A percentile compares a stretch with the other conserved stretches of the same genome.
Evolutionary conservation across 805 yeast species (phyloP).

Genomic region (Hanseniaspora lindneri): DNA sequence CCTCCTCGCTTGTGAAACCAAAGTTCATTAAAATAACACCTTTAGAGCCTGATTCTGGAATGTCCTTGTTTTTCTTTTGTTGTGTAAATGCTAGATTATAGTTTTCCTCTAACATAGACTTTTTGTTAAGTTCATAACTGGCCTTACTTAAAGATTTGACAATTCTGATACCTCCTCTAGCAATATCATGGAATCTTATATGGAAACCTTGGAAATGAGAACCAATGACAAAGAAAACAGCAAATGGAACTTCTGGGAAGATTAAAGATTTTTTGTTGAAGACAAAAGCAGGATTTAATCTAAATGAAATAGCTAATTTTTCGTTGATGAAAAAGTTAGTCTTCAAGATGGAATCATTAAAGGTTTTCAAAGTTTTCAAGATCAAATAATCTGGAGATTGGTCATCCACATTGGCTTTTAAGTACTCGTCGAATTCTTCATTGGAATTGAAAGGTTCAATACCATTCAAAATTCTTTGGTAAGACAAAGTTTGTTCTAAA

Average conservation of each 20-base stretch:
- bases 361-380: slow-evolving; percentile 65
- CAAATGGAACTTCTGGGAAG: slow-evolving; percentile 64
- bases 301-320: slow-evolving; percentile 87
- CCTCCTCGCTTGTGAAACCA: slow-evolving; percentile 55
- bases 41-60: slow-evolving; percentile 97
- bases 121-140: slow-evolving; percentile 70
- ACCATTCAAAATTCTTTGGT: slow-evolving; percentile 63
- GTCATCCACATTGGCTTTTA: slow-evolving; percentile 58
- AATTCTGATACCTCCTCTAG: slow-evolving; percentile 95
- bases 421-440: slow-evolving; percentile 57
- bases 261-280: slow-evolving; percentile 44
- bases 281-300: slow-evolving; percentile 68
- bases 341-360: slow-evolving; percentile 78
- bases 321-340: slow-evolving; percentile 90
- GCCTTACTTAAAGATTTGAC: slow-evolving; percentile 79
- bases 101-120: slow-evolving; percentile 89
- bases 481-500: slow-evolving; percentile 50
- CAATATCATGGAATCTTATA: slow-evolving; percentile 89
- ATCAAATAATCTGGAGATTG: slow-evolving; percentile 71
- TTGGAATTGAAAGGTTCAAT: slow-evolving; percentile 63
- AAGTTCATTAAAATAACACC: slow-evolving; percentile 86
- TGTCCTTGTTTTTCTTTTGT: slow-evolving; percentile 93
- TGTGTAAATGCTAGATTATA: slow-evolving; percentile 92
- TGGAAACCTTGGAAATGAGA: slow-evolving; percentile 96
- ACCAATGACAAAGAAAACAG: slow-evolving; percentile 92